These are phyloP conservation scores for Nematocida sp. DNA, from an alignment of 371 early-diverging fungal species.

Conservation along the genomic window DNA sequence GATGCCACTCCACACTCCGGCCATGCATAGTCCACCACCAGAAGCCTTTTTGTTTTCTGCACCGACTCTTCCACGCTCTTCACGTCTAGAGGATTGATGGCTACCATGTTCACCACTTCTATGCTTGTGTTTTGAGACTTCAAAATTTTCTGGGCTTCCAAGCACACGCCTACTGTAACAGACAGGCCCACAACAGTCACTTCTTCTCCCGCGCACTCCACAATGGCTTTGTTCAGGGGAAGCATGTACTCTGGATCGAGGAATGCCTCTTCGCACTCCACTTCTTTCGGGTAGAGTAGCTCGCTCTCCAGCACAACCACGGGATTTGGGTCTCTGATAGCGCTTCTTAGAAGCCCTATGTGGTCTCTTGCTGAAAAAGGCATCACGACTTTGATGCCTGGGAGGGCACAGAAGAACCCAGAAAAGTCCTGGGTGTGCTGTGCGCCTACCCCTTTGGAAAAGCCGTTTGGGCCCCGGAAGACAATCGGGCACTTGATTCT, in stretches of 20 bases:
- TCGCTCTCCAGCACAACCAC: conserved; percentile 95
- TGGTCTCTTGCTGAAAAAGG: conserved; percentile 94
- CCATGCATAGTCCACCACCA: conserved; percentile 94
- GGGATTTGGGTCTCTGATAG: conserved; percentile 94
- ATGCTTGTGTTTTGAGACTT: conserved; percentile 73
- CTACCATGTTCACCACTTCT: conserved; percentile 90
- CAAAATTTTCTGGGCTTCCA: conserved; percentile 83
- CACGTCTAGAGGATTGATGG: conserved; percentile 89
- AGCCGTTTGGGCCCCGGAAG: conserved; percentile 98
- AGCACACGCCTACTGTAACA: conserved; percentile 73
- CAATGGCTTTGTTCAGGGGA: conserved; percentile 50
- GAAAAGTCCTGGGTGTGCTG: conserved; percentile 98
- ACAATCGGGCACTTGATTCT: conserved; percentile 80
- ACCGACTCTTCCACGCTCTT: conserved; percentile 79
- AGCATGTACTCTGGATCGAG: conserved; percentile 68
- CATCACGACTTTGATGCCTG: conserved; percentile 93
- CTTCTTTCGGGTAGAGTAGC: conserved; percentile 83
- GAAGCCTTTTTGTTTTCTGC: conserved; percentile 89
- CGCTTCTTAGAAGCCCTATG: conserved; percentile 87
- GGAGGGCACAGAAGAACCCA: conserved; percentile 91
- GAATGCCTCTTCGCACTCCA: conserved; percentile 74
- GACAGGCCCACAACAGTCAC: conserved; percentile 90
- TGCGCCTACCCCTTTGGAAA: conserved; percentile 91
- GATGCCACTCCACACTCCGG: conserved; percentile 88
- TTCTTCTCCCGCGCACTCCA: conserved; percentile 68